These are phyloP conservation scores for Saccharomycopsis sp. DNA, from an alignment of 805 yeast genomes.

Conservation along the genomic window DNA sequence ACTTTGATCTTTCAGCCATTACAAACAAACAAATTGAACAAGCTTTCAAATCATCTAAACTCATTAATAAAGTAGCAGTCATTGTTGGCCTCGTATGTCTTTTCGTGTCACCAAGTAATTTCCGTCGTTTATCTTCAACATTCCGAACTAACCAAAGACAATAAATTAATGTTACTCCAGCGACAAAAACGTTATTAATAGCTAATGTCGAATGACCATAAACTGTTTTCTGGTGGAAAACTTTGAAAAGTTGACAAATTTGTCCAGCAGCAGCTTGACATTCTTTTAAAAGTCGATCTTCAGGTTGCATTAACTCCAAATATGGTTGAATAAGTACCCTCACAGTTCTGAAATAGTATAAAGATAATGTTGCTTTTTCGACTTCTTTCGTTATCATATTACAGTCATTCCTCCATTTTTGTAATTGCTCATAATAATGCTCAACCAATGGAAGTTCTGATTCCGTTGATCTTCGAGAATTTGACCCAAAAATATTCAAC, in stretches of 20 bases:
- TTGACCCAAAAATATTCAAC: slow-evolving; percentile 33
- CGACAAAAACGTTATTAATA: slow-evolving; percentile 60
- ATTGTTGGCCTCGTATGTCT: slow-evolving; percentile 56
- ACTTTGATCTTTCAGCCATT: slow-evolving; percentile 58
- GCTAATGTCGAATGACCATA: slow-evolving; percentile 60
- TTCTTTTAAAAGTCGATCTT: slow-evolving; percentile 51
- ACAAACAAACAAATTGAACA: slow-evolving; percentile 59
- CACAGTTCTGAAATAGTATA: slow-evolving; percentile 55
- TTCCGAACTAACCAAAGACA: slow-evolving; percentile 63
- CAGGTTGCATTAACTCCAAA: slow-evolving; percentile 53
- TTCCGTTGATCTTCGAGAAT: slow-evolving; percentile 20
- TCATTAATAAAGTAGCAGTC: slow-evolving; percentile 45
- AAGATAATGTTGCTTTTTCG: slow-evolving; percentile 52
- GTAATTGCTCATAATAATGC: slow-evolving; percentile 45
- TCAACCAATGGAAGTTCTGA: slow-evolving; percentile 45
- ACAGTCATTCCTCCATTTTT: slow-evolving; percentile 51
- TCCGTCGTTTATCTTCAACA: slow-evolving; percentile 49
- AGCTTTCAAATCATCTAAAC: slow-evolving; percentile 57
- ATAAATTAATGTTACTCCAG: slow-evolving; percentile 60
- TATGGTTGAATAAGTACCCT: slow-evolving; percentile 58
- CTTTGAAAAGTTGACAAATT: slow-evolving; percentile 56
- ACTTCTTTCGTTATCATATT: slow-evolving; percentile 39
- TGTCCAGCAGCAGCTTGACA: slow-evolving; percentile 72
- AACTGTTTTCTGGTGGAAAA: slow-evolving; percentile 55
- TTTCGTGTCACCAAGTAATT: slow-evolving; percentile 47